Conservation (phyloP, 2,329 filamentous ascomycete genomes). For the Colletotrichum sp. region DNA sequence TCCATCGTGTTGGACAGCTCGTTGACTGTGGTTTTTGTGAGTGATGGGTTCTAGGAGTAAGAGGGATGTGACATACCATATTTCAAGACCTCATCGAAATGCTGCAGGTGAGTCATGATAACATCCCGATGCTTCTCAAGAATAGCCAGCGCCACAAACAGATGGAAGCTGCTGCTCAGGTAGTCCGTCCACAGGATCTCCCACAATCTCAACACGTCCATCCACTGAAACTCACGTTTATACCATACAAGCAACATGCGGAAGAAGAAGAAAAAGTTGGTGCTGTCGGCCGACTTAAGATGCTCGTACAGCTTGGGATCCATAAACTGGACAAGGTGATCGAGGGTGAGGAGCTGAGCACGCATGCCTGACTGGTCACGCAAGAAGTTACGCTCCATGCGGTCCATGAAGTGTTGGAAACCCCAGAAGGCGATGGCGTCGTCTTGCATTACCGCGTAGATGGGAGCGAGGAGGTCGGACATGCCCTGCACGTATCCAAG, state of each 20-base stretch:
- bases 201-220: conserved; percentile 87
- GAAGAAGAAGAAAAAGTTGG: conserved; percentile 99
- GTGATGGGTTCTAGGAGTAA: not conserved
- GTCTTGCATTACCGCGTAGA: conserved; percentile 97
- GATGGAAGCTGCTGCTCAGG: conserved; percentile 85
- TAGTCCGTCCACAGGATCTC: conserved; percentile 95
- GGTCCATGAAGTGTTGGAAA: conserved; percentile 94
- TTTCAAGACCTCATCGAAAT: conserved; percentile 97
- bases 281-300: conserved; percentile 87
- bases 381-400: conserved; percentile 97
- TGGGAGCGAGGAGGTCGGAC: conserved; percentile 93
- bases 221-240: conserved; percentile 94
- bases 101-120: conserved; percentile 91
- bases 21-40: conserved; percentile 68
- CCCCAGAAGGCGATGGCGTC: conserved; percentile 97
- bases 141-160: conserved; percentile 93
- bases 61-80: conserved; percentile 69
- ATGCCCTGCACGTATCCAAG: conserved; percentile 98
- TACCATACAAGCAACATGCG: conserved; percentile 99
- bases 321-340: conserved; percentile 96
- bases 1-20: conserved; percentile 95
- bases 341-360: conserved; percentile 84
- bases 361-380: conserved; percentile 97
- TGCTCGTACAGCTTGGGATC: conserved; percentile 94
- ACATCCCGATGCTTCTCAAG: conserved; percentile 95